Base-by-base conservation (phyloP, 805 yeast genomes). In the Candida manassasensis region DNA sequence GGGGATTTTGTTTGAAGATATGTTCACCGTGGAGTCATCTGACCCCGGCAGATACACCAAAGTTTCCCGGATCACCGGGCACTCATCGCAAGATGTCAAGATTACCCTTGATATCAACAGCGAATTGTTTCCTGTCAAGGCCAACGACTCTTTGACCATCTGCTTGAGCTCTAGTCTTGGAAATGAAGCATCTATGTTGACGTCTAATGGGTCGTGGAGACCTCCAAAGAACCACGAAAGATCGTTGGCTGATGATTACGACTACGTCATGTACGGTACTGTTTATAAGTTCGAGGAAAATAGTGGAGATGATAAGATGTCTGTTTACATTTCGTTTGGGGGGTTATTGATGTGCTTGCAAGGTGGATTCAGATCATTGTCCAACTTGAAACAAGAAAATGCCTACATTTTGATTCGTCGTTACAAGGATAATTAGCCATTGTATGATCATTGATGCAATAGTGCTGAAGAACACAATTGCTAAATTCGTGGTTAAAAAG, bases 191-290 rank as follows among this genome's bases (percentile, higher is more conserved):
- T 57, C 55, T 43, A 66, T 41, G 70, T 67, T 52, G 55, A 71
- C 58, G 10, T 62, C 73, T 18, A 69, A 77, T 45, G 81, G 83
- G 13, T 75, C 84, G 17, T 83, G 90, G 89, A 74, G 88, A 57
- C 87, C 85, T 6, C 95, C 96, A 29, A 84, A 75, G 60, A 74
- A 84, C 9, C 84, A 81, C 40, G 96, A 88, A 48, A 76, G 82
- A 53, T 76, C 94, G 4, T 71, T 90, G 51, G 96, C 96, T 47
- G 97, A 90, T 58, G 97, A 93, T 55, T 90, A 88, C 67, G 97
- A 90, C 60, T 93, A 93, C 52, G 97, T 93, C 46, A 90, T 93
- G 97, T 80, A 89, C 58, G 98, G 98, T 36, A 88, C 96, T 5
- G 95, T 93, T 30, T 93, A 93, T 71, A 89, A 90, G 60, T 93